Percentiles rank a stretch among this genome's conserved stretches.
Evolutionary conservation across 805 yeast genomes (phyloP).

Genomic region (Myxozyma nipponensis): DNA sequence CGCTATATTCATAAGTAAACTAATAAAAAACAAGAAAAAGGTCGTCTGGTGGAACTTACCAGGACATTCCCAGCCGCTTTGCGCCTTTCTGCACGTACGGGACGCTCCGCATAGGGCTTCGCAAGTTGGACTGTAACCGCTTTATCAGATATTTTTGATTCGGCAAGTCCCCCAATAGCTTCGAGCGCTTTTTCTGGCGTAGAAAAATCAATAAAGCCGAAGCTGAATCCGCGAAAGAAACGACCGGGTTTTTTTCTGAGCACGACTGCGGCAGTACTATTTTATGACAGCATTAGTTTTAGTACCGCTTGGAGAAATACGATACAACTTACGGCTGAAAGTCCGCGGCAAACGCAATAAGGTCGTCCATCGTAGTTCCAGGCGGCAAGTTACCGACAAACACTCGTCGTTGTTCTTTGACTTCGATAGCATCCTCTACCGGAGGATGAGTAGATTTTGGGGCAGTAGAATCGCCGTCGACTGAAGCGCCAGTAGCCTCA

Average conservation of each 20-base stretch:
- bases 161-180: constrained; percentile 44
- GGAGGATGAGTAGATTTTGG: constrained; percentile 1
- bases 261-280: not conserved
- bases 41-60: not conserved
- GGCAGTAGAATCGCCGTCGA: not conserved
- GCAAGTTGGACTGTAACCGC: constrained; percentile 23
- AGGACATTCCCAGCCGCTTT: not conserved
- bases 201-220: constrained; percentile 51
- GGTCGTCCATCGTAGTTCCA: constrained; percentile 51
- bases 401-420: constrained; percentile 39
- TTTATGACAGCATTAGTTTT: too few species aligned
- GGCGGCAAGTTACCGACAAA: constrained; percentile 54
- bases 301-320: too few species aligned
- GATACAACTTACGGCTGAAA: constrained; percentile 49
- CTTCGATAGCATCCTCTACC: constrained; percentile 17
- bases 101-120: constrained; percentile 17
- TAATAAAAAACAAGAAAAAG: too few species aligned
- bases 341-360: constrained; percentile 44
- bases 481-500: constrained; percentile 14
- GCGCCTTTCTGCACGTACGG: constrained; percentile 3
- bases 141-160: constrained; percentile 38
- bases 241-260: not conserved
- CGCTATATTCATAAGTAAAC: not conserved
- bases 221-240: constrained; percentile 42
- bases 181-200: constrained; percentile 42